Evolutionary conservation across 2,329 filamentous ascomycete species (phyloP).

Genomic region (Beauveria bassiana): DNA sequence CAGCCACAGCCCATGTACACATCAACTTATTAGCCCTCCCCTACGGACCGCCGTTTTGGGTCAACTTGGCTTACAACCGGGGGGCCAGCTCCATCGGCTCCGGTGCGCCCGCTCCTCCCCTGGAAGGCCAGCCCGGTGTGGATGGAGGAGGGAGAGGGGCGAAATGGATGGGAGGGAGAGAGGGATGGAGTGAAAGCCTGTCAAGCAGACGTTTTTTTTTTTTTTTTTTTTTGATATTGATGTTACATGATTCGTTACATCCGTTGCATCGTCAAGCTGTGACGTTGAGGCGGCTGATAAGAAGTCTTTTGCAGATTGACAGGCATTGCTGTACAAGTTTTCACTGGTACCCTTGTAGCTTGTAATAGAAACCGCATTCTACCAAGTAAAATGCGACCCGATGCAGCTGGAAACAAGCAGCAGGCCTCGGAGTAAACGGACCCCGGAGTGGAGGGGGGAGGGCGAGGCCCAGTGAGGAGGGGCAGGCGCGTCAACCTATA

Average conservation of each 20-base stretch:
- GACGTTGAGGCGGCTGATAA: background rate
- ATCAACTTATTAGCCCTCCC: background rate
- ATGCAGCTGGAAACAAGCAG: background rate
- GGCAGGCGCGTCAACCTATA: conserved; percentile 5
- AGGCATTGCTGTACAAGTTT: too few relatives aligned
- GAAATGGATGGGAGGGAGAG: background rate
- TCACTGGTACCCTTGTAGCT: too few relatives aligned
- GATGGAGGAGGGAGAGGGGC: background rate
- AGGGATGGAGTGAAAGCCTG: background rate
- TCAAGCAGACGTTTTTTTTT: background rate
- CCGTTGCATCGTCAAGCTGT: background rate
- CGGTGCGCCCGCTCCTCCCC: conserved; percentile 4
- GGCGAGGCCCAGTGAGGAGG: background rate
- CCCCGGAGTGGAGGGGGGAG: background rate
- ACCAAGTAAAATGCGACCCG: too few relatives aligned
- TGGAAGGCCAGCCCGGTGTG: background rate
- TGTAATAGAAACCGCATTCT: background rate
- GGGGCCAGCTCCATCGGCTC: conserved; percentile 3
- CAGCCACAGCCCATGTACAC: background rate
- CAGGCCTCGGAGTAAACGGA: background rate
- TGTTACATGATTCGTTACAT: background rate
- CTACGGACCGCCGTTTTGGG: background rate
- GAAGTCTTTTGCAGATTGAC: background rate
- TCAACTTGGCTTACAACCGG: background rate
- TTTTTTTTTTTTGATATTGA: background rate